Evolutionary conservation across 2,329 filamentous ascomycete genomes (phyloP).

Genomic region (Stachybotrys elegans): DNA sequence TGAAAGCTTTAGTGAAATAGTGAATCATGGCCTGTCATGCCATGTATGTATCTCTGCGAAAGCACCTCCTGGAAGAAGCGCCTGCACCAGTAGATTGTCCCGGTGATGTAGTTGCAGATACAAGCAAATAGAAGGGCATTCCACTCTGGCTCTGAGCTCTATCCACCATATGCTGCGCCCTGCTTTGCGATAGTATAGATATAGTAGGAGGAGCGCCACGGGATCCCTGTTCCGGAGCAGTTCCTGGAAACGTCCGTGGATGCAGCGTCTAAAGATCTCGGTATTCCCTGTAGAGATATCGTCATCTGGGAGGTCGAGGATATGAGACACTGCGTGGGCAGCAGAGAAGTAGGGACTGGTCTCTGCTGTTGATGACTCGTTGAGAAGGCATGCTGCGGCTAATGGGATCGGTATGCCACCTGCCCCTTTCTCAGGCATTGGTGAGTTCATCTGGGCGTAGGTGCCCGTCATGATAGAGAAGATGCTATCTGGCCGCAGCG

Average conservation of each 20-base stretch:
- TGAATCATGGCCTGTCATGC: too few species aligned
- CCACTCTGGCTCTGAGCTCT: constrained; percentile 32
- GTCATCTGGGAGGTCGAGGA: constrained; percentile 22
- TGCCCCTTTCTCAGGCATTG: constrained; percentile 21
- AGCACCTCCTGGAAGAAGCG: constrained; percentile 23
- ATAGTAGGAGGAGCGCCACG: constrained; percentile 32
- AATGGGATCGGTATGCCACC: constrained; percentile 18
- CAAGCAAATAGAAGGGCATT: constrained; percentile 33
- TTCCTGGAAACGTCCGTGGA: constrained; percentile 25
- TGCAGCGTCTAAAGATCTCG: constrained; percentile 27
- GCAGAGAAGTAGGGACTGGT: constrained; percentile 32
- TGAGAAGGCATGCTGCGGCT: constrained; percentile 17
- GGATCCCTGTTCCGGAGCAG: constrained; percentile 23
- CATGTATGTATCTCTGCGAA: constrained; percentile 8
- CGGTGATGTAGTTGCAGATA: constrained; percentile 29
- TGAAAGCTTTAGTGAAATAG: too few species aligned
- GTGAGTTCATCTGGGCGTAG: constrained; percentile 29
- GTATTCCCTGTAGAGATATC: constrained; percentile 22
- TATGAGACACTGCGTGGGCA: constrained; percentile 28
- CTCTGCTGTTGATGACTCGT: constrained; percentile 23
- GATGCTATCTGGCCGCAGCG: constrained; percentile 28
- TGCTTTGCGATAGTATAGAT: constrained; percentile 37
- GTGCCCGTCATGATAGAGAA: constrained; percentile 25
- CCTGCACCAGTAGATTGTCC: constrained; percentile 18
- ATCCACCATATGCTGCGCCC: constrained; percentile 38